phyloP scores from a whole-genome alignment of 2,329 filamentous ascomycete species.

The Fusarium verrucosum region DNA sequence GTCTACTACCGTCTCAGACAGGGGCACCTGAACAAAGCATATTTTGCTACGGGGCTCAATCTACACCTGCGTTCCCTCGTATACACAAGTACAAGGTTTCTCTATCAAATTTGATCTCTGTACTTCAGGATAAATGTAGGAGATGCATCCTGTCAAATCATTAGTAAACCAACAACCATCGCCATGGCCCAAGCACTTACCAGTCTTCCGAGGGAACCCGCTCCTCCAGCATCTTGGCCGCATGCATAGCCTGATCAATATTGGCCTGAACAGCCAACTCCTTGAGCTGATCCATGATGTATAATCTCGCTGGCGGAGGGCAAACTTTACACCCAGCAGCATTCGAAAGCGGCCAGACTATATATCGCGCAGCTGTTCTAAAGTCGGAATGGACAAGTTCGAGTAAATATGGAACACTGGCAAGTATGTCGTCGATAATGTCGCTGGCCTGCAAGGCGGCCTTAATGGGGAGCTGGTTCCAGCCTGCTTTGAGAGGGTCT shows the following conservation, averaged over 20 bases:
- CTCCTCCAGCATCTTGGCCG: conserved; percentile 5
- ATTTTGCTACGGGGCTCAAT: not conserved
- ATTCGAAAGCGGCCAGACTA: not conserved
- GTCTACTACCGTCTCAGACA: not conserved
- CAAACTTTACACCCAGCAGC: not conserved
- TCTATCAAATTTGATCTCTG: no score
- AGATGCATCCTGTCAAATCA: conserved; percentile 6
- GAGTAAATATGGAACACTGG: not conserved
- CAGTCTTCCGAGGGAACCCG: conserved; percentile 1
- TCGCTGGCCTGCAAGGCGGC: not conserved
- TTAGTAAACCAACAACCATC: not conserved
- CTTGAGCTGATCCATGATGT: not conserved
- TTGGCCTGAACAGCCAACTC: not conserved
- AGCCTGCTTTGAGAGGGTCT: not conserved
- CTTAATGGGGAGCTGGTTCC: not conserved
- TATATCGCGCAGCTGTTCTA: not conserved
- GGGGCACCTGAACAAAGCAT: not conserved
- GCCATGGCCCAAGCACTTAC: not conserved
- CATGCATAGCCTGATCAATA: conserved; percentile 1
- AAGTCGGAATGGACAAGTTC: not conserved
- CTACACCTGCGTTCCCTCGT: not conserved
- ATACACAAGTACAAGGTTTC: not conserved
- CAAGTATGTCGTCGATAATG: conserved; percentile 1
- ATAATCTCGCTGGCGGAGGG: not conserved
- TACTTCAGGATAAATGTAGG: not conserved